phyloP scores from a whole-genome alignment of 1,139 yeast species.

The Pneumocystis jirovecii region DNA sequence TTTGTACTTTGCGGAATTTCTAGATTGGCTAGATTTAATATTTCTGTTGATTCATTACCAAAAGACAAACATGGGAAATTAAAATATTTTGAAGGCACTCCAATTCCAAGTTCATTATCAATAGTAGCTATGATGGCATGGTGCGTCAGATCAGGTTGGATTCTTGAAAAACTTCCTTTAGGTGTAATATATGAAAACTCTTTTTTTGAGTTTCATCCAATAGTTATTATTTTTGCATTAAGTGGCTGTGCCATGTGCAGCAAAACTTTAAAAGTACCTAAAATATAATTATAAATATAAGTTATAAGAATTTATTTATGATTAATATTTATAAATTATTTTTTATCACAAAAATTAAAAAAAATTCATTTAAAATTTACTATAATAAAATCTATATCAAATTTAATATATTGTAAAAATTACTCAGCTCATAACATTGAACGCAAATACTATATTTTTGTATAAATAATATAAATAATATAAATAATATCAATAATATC shows the following conservation, averaged over 20 bases:
- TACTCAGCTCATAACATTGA: background rate
- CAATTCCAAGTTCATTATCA: slow-evolving; percentile 75
- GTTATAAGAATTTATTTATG: background rate
- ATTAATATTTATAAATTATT: background rate
- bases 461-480: background rate
- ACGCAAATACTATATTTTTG: background rate
- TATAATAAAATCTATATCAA: background rate
- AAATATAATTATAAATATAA: slow-evolving; percentile 35
- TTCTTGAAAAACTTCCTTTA: slow-evolving; percentile 40
- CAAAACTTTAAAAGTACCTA: slow-evolving; percentile 80
- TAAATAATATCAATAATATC: no score
- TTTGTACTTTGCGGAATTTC: slow-evolving; percentile 91
- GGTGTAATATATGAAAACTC: slow-evolving; percentile 44
- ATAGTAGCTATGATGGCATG: slow-evolving; percentile 61
- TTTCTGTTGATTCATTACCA: slow-evolving; percentile 83
- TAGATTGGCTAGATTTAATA: slow-evolving; percentile 86
- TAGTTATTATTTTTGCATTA: slow-evolving; percentile 46
- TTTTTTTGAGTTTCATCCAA: slow-evolving; percentile 58
- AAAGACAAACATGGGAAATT: slow-evolving; percentile 74
- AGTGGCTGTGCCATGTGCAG: slow-evolving; percentile 90
- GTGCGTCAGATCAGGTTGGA: slow-evolving; percentile 34
- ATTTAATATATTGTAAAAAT: background rate
- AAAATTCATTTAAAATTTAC: background rate
- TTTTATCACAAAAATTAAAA: background rate
- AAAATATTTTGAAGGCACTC: slow-evolving; percentile 80